Evolutionary conservation across 2,329 filamentous ascomycete species (phyloP).

Genomic region (Neofusicoccum ribis): DNA sequence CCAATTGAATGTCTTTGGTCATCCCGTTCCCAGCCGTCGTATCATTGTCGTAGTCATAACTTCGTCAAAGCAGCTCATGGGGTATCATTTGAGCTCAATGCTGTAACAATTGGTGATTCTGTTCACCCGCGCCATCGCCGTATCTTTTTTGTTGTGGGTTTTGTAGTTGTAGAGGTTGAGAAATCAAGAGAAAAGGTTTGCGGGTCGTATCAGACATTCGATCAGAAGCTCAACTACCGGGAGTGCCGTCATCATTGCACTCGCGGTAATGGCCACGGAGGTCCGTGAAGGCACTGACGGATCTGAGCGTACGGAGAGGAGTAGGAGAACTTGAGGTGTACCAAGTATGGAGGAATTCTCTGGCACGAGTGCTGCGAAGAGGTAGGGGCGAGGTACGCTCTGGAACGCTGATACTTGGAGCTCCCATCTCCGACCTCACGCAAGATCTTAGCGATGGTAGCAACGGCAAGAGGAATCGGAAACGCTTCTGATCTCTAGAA

Average conservation of each 20-base stretch:
- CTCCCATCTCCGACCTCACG: too few relatives aligned
- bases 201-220: neutral
- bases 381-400: neutral
- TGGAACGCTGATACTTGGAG: neutral
- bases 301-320: neutral
- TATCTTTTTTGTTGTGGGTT: neutral
- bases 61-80: conserved; percentile 15
- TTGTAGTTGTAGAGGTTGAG: neutral
- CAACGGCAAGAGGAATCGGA: neutral
- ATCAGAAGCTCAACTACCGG: neutral
- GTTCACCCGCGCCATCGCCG: neutral
- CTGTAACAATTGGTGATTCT: conserved; percentile 2
- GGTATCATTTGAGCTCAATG: conserved; percentile 14
- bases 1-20: neutral
- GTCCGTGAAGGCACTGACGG: neutral
- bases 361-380: neutral
- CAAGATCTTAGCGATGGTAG: neutral
- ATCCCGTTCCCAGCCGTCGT: neutral
- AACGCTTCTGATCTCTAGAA: conserved; percentile 28
- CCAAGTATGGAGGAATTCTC: neutral
- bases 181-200: neutral
- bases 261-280: neutral
- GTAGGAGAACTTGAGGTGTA: neutral
- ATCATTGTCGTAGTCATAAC: conserved; percentile 13
- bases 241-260: neutral